Base-by-base conservation (phyloP, 2,329 filamentous ascomycete genomes). In the Fusarium sp. region DNA sequence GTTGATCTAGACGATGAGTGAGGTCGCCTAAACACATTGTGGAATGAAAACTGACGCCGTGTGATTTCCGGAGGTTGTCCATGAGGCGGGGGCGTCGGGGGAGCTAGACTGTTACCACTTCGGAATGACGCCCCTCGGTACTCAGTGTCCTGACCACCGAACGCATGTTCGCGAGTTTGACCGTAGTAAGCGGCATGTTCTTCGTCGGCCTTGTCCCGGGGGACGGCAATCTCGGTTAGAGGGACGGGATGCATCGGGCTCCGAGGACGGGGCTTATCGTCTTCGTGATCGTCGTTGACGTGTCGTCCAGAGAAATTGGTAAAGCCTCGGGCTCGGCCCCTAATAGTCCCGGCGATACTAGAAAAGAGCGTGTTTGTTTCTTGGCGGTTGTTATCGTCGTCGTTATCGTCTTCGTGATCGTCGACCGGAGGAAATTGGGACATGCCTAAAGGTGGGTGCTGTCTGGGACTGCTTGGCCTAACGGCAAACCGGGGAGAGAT, bases 21-120 rank as follows among this genome's bases (percentile, higher is more conserved):
- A 22, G 76, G 76, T 38, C 78, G 78, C 57, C 77, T 74, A 80
- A 98, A 96, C 55, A 97, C 89, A 71, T 92, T 94, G 71, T 95
- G 91, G 84, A 98, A 98, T 20, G 93, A 97, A 81, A 98, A 99
- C 77, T 97, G 93, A 65, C 95, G 88, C 71, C 84, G 88, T 14
- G 91, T 88, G 11, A 91, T 88, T 30, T 83, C 83, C 58, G 87
- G 88, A 6, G 86, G 89, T 7, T 90, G 88, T 43, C 83, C 83
- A 59, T 87, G 88, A 7, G 86, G 89, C 5, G 90, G 90, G 3
- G 90, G 90, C 6, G 88, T 86, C 1, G 91, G 90, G 2, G 91
- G 90, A 2, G 89, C 75, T 9, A 81, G 69, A 73, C 77, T 80
- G 66, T 80, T 81, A 63, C 79, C 82, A 68, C 78, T 83, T 52